Conservation (phyloP, 257 asterid genomes). For the Nicotiana obtusifolia region DNA sequence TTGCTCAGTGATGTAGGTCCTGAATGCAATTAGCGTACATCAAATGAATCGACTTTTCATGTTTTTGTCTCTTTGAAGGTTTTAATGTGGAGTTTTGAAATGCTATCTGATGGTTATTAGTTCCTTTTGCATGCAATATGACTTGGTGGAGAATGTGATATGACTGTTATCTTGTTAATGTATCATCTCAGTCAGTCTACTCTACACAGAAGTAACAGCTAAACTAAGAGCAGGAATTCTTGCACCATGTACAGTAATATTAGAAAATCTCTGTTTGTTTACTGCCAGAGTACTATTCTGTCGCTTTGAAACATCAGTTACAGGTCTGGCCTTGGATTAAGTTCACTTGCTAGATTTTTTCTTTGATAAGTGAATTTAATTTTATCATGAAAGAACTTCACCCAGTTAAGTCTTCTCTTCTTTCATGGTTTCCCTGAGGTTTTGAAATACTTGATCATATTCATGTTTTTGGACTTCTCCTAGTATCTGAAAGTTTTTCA, state of each 20-base stretch:
- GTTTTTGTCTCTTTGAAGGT: not conserved
- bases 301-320: not conserved
- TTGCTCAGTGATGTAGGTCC: not conserved
- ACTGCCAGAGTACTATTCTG: conserved; percentile 1
- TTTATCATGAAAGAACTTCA: not conserved
- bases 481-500: not conserved
- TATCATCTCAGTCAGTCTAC: not conserved
- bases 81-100: conserved; percentile 1
- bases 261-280: not conserved
- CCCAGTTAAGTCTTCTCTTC: not conserved
- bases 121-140: not conserved
- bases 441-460: not conserved
- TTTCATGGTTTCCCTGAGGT: not conserved
- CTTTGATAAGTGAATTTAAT: not conserved
- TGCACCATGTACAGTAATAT: not conserved
- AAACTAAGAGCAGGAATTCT: not conserved
- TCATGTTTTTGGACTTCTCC: not conserved
- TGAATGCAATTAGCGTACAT: not conserved
- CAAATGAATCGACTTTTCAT: not conserved
- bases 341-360: not conserved
- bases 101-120: not conserved
- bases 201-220: not conserved
- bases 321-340: not conserved
- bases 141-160: not conserved
- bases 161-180: not conserved